These are phyloP conservation scores for Mortierella sp. DNA, from an alignment of 371 early-diverging fungal species.

Conservation along the genomic window DNA sequence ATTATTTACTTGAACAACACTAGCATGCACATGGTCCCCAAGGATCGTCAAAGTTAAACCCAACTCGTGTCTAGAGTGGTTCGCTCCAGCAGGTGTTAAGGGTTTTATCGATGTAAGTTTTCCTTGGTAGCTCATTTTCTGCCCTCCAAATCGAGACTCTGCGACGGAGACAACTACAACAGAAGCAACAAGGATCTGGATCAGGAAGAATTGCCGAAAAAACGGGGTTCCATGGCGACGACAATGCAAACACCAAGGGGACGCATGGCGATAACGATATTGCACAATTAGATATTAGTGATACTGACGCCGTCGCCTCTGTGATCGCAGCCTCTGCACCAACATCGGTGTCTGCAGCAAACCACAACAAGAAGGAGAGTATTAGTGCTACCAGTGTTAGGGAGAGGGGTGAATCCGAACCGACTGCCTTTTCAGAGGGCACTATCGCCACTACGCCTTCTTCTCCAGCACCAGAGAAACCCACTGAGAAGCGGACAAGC, in stretches of 20 bases:
- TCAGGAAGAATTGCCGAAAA: not conserved
- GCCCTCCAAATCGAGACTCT: slow-evolving; percentile 31
- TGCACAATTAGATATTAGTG: slow-evolving; percentile 45
- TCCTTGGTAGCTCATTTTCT: not conserved
- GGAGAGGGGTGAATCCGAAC: not conserved
- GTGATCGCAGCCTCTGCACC: slow-evolving; percentile 4
- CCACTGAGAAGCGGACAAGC: slow-evolving; percentile 37
- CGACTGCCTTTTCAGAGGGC: not conserved
- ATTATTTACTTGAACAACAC: not conserved
- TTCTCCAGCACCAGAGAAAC: slow-evolving; percentile 17
- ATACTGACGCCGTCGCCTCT: slow-evolving; percentile 24
- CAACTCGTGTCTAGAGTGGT: slow-evolving; percentile 41
- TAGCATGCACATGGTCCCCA: slow-evolving; percentile 34
- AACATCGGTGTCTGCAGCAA: not conserved
- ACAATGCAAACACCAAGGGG: not conserved
- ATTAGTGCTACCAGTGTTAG: not conserved
- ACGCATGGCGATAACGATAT: slow-evolving; percentile 3
- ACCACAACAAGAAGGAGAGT: slow-evolving; percentile 3
- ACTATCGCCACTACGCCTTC: not conserved
- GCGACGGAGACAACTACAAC: slow-evolving; percentile 20
- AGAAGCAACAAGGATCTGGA: not conserved
- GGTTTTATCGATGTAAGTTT: slow-evolving; percentile 31
- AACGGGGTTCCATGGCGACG: not conserved
- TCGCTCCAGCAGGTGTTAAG: slow-evolving; percentile 16
- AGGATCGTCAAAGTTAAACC: slow-evolving; percentile 38